Evolutionary conservation across 768 basidiomycete genomes (phyloP), one percentile per base, ranked within the genome.

Genomic region (Lactifluus volemus): DNA sequence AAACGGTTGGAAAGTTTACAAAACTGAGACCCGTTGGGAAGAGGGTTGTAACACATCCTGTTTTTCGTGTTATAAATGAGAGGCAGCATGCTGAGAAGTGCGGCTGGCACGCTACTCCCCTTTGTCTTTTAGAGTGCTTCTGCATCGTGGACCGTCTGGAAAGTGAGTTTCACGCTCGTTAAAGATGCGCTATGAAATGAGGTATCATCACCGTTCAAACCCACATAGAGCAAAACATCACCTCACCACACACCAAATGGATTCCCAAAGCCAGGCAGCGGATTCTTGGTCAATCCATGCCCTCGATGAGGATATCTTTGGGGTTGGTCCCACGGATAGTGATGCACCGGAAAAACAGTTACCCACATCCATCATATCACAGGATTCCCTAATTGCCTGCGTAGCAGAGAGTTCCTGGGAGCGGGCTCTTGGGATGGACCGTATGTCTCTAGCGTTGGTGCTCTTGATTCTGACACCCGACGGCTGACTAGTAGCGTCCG

Each of bases 41-140:
- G 54, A 52, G 55, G 60, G 60, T 32, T 52, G 55, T 32, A 41
- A 47, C 50, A 56, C 49, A 34, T 52, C 51, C 55, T 48, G 49
- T 55, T 52, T 48, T 57, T 32, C 55, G 56, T 61, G 45, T 57
- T 61, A 61, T 61, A 61, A 61, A 61, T 61, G 60, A 57, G 49
- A 61, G 55, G 55, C 44, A 52, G 38, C 50, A 48, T 21, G 55
- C 29, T 57, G 55, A 53, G 55, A 45, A 36, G 45, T 47, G 42
- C 55, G 55, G 36, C 30, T 57, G 39, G 50, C 50, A 61, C 60
- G 55, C 55, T 55, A 48, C 45, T 61, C 60, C 60, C 60, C 55
- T 57, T 34, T 57, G 49, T 53, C 60, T 52, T 25, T 50, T 38
- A 56, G 25, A 47, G 55, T 47, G 25, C 55, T 41, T 61, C 55